Conservation (phyloP, 106 monocot genomes). For the Posidonia australis region DNA sequence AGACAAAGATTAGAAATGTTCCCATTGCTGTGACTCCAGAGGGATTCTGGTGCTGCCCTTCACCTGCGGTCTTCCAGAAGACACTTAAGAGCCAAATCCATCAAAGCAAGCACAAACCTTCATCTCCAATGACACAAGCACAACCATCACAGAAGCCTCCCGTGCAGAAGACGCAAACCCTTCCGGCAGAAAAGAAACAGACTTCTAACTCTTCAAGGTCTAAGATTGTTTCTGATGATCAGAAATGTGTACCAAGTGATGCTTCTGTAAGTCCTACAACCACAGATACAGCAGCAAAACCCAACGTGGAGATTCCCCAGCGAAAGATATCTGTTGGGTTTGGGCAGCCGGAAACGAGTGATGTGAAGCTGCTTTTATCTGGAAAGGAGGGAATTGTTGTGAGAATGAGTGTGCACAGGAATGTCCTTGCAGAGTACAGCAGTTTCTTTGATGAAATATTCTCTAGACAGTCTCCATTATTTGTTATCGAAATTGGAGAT, state of each 20-base stretch:
- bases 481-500: constrained; percentile 52
- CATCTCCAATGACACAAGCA: constrained; percentile 17
- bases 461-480: constrained; percentile 38
- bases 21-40: constrained; percentile 97
- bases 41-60: constrained; percentile 97
- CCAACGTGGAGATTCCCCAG: constrained; percentile 26
- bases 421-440: constrained; percentile 60
- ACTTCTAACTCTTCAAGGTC: constrained; percentile 27
- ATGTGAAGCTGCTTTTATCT: constrained; percentile 68
- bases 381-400: constrained; percentile 84
- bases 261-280: constrained; percentile 17
- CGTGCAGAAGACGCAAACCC: constrained; percentile 30
- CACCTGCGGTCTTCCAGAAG: constrained; percentile 81
- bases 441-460: constrained; percentile 66
- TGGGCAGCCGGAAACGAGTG: constrained; percentile 72
- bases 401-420: constrained; percentile 82
- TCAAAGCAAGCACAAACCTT: constrained; percentile 34
- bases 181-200: constrained; percentile 32
- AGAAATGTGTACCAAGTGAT: constrained; percentile 24
- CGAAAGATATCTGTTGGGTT: constrained; percentile 89
- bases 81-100: constrained; percentile 61
- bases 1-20: constrained; percentile 75
- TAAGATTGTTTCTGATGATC: constrained; percentile 43
- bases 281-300: constrained; percentile 30
- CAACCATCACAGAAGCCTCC: constrained; percentile 33